phyloP scores from a whole-genome alignment of 257 asterid genomes.

The Ilex asprella region DNA sequence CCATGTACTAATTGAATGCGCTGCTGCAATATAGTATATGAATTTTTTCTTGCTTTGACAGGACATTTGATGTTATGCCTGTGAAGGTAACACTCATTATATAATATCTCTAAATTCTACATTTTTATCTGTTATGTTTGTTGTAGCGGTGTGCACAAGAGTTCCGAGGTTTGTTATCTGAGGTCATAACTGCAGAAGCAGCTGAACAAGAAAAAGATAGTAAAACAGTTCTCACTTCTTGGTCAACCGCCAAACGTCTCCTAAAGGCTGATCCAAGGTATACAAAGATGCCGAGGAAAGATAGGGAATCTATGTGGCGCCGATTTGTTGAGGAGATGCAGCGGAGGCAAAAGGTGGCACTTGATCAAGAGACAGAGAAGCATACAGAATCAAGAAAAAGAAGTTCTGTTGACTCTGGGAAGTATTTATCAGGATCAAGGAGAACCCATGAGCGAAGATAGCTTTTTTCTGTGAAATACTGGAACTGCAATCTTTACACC shows the following conservation, averaged over 20 bases:
- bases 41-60: not conserved
- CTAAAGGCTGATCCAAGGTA: constrained; percentile 71
- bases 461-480: not conserved
- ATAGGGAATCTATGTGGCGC: constrained; percentile 79
- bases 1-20: no score
- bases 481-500: not conserved
- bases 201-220: constrained; percentile 71
- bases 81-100: not conserved
- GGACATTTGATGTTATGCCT: not conserved
- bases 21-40: not conserved
- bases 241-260: constrained; percentile 84
- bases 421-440: constrained; percentile 32
- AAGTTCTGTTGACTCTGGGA: constrained; percentile 39
- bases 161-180: constrained; percentile 53
- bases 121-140: not conserved
- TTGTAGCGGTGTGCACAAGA: constrained; percentile 60
- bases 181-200: constrained; percentile 53
- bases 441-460: constrained; percentile 46
- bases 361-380: constrained; percentile 40
- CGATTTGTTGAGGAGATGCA: constrained; percentile 72
- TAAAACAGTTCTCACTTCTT: constrained; percentile 64
- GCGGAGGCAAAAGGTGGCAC: constrained; percentile 45
- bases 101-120: not conserved
- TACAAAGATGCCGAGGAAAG: constrained; percentile 78
- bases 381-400: constrained; percentile 39